Base-by-base conservation (phyloP, 2,329 filamentous ascomycete genomes). In the Ophiocordyceps polyrhachis-furcata region DNA sequence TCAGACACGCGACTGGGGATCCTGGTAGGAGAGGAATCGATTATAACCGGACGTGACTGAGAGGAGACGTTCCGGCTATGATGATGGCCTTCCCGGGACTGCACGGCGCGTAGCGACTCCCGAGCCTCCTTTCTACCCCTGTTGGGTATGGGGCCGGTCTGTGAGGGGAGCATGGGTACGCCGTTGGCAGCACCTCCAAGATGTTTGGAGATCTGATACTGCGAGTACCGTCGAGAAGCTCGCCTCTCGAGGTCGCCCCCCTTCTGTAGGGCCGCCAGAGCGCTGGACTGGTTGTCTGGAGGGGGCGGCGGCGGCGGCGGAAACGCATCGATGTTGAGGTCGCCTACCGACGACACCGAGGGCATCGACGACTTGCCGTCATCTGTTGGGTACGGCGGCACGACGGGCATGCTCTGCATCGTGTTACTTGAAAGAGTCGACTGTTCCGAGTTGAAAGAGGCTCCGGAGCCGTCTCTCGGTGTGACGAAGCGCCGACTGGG, bases 191-290 rank as follows among this genome's bases (percentile, higher is more conserved):
- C 80, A 15, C 79, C 74, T 12, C 89, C 89, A 2, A 96, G 69
- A 55, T 94, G 87, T 58, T 95, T 96, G 41, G 86, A 85, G 52
- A 98, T 93, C 57, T 98, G 91, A 58, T 96, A 98, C 44, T 87
- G 83, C 2, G 91, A 96, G 58, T 96, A 98, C 55, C 91, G 73
- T 52, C 89, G 74, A 14, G 91, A 98, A 1, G 91, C 91, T 58
- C 91, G 75, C 57, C 91, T 76, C 63, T 98, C 91, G 43, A 98
- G 67, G 52, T 95, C 88, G 19, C 89, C 89, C 31, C 88, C 88
- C 61, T 87, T 78, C 62, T 96, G 91, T 51, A 98, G 63, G 43
- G 88, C 87, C 43, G 86, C 86, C 44, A 98, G 68, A 5, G 91
- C 91, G 66, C 93, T 93, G 54, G 91, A 83, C 53, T 87, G 79